A percentile compares a stretch with the other conserved stretches of the same genome.
phyloP scores from a whole-genome alignment of 106 monocot species.

The Allium sativum region DNA sequence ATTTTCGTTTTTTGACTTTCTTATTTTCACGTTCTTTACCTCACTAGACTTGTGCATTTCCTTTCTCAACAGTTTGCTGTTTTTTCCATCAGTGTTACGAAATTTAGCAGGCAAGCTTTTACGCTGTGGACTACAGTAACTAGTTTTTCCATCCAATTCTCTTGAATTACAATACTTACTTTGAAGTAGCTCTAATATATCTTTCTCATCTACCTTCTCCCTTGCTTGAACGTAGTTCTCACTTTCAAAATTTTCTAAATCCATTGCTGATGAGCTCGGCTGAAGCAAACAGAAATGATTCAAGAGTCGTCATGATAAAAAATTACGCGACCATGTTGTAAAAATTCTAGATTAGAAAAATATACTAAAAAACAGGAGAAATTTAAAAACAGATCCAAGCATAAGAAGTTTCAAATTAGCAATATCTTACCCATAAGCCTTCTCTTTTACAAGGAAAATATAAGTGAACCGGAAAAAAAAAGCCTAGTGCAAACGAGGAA shows the following conservation, averaged over 20 bases:
- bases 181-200: constrained; percentile 9
- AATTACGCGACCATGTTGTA: not conserved
- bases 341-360: not conserved
- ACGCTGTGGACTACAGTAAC: constrained; percentile 25
- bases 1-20: constrained; percentile 25
- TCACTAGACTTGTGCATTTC: constrained; percentile 78
- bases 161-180: constrained; percentile 17
- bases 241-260: constrained; percentile 27
- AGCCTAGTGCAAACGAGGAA: too few relatives aligned
- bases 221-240: constrained; percentile 14
- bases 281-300: not conserved
- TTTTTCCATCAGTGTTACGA: constrained; percentile 16
- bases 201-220: constrained; percentile 8
- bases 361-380: not conserved
- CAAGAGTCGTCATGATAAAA: not conserved
- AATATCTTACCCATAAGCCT: not conserved
- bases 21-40: constrained; percentile 28
- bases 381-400: not conserved
- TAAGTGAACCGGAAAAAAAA: not conserved
- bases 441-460: not conserved
- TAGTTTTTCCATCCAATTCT: constrained; percentile 25
- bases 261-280: constrained; percentile 23
- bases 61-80: constrained; percentile 40
- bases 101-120: constrained; percentile 63
- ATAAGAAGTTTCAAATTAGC: not conserved